These are phyloP conservation scores for Trichoderma simmonsii DNA, from an alignment of 2,329 filamentous ascomycete species.

Conservation along the genomic window DNA sequence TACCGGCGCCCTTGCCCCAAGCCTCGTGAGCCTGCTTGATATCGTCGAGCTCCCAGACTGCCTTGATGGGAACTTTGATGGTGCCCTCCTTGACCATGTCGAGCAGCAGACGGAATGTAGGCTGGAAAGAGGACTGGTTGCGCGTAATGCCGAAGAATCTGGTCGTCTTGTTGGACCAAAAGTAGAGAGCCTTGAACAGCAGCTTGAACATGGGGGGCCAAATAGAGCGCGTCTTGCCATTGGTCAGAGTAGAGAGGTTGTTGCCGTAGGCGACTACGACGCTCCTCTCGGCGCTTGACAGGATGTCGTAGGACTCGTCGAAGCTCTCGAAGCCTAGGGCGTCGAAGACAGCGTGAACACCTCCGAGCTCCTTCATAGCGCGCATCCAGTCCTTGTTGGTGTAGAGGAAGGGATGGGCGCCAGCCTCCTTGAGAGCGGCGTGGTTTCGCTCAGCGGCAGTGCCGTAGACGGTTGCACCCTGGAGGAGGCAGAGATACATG, in stretches of 20 bases:
- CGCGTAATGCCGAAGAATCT: constrained; percentile 37
- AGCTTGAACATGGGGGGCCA: constrained; percentile 34
- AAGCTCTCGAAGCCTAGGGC: constrained; percentile 49
- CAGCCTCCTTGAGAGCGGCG: constrained; percentile 35
- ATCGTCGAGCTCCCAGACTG: constrained; percentile 40
- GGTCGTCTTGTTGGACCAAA: constrained; percentile 32
- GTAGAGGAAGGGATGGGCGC: constrained; percentile 45
- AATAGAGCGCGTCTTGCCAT: constrained; percentile 34
- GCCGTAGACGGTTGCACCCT: constrained; percentile 48
- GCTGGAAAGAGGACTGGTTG: constrained; percentile 32
- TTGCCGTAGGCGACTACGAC: constrained; percentile 39
- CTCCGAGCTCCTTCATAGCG: constrained; percentile 43
- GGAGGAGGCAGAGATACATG: constrained; percentile 40
- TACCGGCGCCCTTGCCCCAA: constrained; percentile 35
- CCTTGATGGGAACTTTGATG: constrained; percentile 38
- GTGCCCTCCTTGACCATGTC: constrained; percentile 31
- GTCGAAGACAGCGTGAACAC: constrained; percentile 47
- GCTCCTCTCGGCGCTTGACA: constrained; percentile 35
- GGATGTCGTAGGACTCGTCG: constrained; percentile 47
- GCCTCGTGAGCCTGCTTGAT: constrained; percentile 37
- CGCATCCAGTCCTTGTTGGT: constrained; percentile 48
- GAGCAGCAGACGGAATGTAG: constrained; percentile 32
- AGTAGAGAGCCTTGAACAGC: constrained; percentile 29
- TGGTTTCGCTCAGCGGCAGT: constrained; percentile 48
- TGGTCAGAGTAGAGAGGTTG: constrained; percentile 33